Evolutionary conservation across 2,329 filamentous ascomycete species (phyloP).

Genomic region (Falciphora oryzae): DNA sequence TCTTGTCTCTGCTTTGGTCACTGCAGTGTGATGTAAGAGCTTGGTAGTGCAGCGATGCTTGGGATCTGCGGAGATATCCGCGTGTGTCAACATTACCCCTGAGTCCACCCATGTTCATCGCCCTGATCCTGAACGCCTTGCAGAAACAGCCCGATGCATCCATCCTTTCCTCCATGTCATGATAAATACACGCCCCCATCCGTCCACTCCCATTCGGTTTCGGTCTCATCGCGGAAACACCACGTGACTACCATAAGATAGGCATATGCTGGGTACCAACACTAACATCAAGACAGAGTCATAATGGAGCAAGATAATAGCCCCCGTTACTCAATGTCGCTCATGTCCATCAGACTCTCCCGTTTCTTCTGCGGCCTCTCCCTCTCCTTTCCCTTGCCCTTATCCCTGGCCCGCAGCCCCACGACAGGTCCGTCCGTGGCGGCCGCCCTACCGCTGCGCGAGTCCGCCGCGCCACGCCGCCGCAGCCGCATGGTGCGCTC

Average conservation of each 20-base stretch:
- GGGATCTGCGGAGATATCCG: no score
- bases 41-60: no score
- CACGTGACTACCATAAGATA: not conserved
- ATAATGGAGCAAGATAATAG: not conserved
- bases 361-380: conserved; percentile 28
- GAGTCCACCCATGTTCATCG: no score
- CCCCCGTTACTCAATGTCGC: conserved; percentile 7
- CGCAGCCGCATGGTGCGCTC: conserved; percentile 39
- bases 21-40: no score
- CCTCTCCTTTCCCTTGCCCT: conserved; percentile 41
- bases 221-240: not conserved
- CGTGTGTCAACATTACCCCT: no score
- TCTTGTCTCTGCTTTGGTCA: no score
- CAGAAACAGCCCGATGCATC: not conserved
- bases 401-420: conserved; percentile 26
- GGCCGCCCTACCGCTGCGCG: conserved; percentile 12
- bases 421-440: not conserved
- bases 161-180: not conserved
- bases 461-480: conserved; percentile 20
- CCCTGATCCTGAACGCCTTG: no score
- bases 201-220: not conserved
- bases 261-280: not conserved
- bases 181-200: not conserved
- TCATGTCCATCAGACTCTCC: conserved; percentile 12
- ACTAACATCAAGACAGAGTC: not conserved